Evolutionary conservation across 2,329 filamentous ascomycete genomes (phyloP).

Genomic region (Paramyrothecium roridum): DNA sequence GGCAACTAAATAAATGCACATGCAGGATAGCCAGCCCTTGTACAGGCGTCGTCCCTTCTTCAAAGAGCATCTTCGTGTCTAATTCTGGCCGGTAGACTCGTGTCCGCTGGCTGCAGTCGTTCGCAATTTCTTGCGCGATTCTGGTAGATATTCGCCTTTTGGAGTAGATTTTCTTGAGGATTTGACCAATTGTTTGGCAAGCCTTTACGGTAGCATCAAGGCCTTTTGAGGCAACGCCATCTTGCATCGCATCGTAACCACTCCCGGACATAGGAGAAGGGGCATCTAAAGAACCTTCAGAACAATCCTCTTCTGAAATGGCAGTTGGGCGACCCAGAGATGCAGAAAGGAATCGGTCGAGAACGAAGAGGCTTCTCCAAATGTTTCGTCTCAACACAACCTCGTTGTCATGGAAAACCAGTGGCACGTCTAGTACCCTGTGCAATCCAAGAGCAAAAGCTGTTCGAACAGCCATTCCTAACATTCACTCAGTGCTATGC

Average conservation of each 20-base stretch:
- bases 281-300: slow-evolving; percentile 38
- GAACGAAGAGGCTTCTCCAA: slow-evolving; percentile 62
- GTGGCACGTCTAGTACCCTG: slow-evolving; percentile 51
- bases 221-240: slow-evolving; percentile 18
- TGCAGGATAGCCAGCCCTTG: slow-evolving; percentile 60
- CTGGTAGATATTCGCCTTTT: slow-evolving; percentile 55
- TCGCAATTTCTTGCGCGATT: slow-evolving; percentile 54
- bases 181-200: slow-evolving; percentile 54
- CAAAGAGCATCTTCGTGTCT: slow-evolving; percentile 33
- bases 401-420: slow-evolving; percentile 46
- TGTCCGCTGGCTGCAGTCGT: slow-evolving; percentile 13
- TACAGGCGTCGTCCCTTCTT: slow-evolving; percentile 13
- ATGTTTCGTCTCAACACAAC: slow-evolving; percentile 51
- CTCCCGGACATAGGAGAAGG: slow-evolving; percentile 17
- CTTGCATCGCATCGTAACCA: not conserved
- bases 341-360: slow-evolving; percentile 61
- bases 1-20: slow-evolving; percentile 58
- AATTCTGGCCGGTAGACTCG: slow-evolving; percentile 39
- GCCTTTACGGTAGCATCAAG: slow-evolving; percentile 56
- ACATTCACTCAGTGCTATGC: slow-evolving; percentile 7
- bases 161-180: slow-evolving; percentile 58
- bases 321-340: slow-evolving; percentile 60
- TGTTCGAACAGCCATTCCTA: slow-evolving; percentile 61
- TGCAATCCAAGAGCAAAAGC: slow-evolving; percentile 62
- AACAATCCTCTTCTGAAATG: slow-evolving; percentile 62